Evolutionary conservation across 2,329 filamentous ascomycete genomes (phyloP).

Genomic region (Cercospora sesami): DNA sequence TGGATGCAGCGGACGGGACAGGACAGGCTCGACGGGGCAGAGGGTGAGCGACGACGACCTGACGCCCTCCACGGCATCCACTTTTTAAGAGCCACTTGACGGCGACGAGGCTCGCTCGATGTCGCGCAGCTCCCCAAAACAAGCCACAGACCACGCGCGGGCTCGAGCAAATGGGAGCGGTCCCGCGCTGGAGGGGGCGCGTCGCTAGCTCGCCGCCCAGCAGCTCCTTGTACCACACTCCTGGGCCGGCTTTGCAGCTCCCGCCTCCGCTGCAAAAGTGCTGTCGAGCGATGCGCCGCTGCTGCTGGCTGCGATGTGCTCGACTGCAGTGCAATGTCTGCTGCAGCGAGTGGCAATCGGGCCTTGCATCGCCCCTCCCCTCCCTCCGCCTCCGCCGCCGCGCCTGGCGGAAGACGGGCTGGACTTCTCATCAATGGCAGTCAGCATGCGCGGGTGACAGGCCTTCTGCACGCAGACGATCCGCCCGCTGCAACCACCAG

Average conservation of each 20-base stretch:
- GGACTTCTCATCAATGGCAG: neutral
- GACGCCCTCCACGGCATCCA: conserved; percentile 3
- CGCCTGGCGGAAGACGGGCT: neutral
- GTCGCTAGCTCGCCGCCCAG: neutral
- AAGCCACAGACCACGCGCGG: conserved; percentile 12
- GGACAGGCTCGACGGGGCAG: neutral
- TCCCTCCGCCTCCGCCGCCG: neutral
- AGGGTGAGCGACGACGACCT: neutral
- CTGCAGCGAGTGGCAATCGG: neutral
- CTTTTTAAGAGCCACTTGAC: conserved; percentile 6
- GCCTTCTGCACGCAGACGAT: conserved; percentile 16
- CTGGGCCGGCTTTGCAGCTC: conserved; percentile 4
- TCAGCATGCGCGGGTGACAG: conserved; percentile 16
- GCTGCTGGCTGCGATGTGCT: neutral
- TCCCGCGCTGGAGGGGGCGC: conserved; percentile 8
- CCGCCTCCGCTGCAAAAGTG: conserved; percentile 8
- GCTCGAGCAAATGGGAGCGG: conserved; percentile 20
- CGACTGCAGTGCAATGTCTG: conserved; percentile 5
- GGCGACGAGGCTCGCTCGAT: conserved; percentile 4
- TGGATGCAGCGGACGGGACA: neutral
- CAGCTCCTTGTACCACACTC: conserved; percentile 8
- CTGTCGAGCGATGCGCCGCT: neutral
- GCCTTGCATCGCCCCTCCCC: neutral
- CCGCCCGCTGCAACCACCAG: conserved; percentile 17
- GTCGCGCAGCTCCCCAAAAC: conserved; percentile 14